Percentiles rank a stretch among this genome's conserved stretches.
These are phyloP conservation scores for Ganoderma lingzhi DNA, from an alignment of 1,284 basidiomycete species.

Conservation along the genomic window DNA sequence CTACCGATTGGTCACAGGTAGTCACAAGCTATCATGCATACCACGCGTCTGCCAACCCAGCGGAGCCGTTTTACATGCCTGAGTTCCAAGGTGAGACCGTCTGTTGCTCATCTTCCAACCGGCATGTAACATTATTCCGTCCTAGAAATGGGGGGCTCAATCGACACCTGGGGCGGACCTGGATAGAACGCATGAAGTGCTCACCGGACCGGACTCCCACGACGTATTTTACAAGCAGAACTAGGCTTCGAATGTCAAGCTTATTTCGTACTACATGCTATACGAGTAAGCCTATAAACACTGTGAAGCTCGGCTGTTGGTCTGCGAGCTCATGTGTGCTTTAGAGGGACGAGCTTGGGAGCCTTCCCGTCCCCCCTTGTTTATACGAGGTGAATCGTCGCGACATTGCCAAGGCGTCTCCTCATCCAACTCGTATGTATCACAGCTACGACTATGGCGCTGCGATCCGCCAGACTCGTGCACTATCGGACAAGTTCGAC, in stretches of 20 bases:
- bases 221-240: conserved; percentile 79
- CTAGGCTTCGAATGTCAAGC: conserved; percentile 80
- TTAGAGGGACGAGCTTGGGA: conserved; percentile 84
- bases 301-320: too few species aligned
- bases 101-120: not conserved
- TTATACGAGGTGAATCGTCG: conserved; percentile 51
- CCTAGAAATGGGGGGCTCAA: conserved; percentile 59
- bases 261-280: conserved; percentile 83
- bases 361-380: conserved; percentile 72
- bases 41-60: conserved; percentile 62
- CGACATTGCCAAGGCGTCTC: not conserved
- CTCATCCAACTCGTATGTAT: conserved; percentile 36
- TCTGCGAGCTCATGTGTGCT: not conserved
- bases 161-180: conserved; percentile 61
- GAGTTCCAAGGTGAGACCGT: conserved; percentile 52
- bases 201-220: conserved; percentile 76
- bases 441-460: conserved; percentile 70
- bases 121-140: not conserved
- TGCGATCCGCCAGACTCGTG: conserved; percentile 72
- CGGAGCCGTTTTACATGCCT: conserved; percentile 71
- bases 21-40: conserved; percentile 65
- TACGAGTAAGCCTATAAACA: conserved; percentile 57
- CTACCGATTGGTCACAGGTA: conserved; percentile 64
- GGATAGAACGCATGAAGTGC: conserved; percentile 28
- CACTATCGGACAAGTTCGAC: conserved; percentile 70